These are phyloP conservation scores for Chlamydomonas sphaeroides DNA, from an alignment of 139 green algal genomes.

Conservation along the genomic window DNA sequence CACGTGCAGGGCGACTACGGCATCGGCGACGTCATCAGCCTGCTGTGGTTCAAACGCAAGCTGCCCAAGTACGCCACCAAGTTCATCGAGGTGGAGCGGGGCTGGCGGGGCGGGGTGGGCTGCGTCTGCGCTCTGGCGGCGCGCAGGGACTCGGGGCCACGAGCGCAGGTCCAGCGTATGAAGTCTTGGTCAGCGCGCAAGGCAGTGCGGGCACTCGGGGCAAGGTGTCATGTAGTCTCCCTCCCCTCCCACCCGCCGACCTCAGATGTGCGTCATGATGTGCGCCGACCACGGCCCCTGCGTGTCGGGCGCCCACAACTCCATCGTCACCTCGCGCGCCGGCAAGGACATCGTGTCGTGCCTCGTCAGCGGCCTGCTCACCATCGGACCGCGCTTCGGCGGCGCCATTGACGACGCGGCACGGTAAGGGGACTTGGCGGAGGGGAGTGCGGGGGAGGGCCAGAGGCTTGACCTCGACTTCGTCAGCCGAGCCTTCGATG, in stretches of 20 bases:
- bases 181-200: too few relatives aligned
- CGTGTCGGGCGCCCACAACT: conserved; percentile 93
- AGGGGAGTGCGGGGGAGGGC: neutral
- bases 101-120: neutral
- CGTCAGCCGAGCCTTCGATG: too few relatives aligned
- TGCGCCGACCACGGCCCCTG: conserved; percentile 95
- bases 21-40: conserved; percentile 87
- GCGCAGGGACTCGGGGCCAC: too few relatives aligned
- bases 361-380: conserved; percentile 86
- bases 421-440: conserved; percentile 53
- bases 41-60: conserved; percentile 93
- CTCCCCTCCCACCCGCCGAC: too few relatives aligned
- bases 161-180: too few relatives aligned
- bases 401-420: conserved; percentile 93
- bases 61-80: conserved; percentile 90
- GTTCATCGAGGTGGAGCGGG: conserved; percentile 91
- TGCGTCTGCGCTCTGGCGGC: neutral
- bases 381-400: conserved; percentile 90
- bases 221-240: too few relatives aligned
- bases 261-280: conserved; percentile 84
- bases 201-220: too few relatives aligned
- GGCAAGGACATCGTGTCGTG: conserved; percentile 90
- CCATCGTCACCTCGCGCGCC: conserved; percentile 89
- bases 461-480: neutral
- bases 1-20: conserved; percentile 71